Conservation (phyloP, 1,284 basidiomycete species). For the Caloboletus firmus region DNA sequence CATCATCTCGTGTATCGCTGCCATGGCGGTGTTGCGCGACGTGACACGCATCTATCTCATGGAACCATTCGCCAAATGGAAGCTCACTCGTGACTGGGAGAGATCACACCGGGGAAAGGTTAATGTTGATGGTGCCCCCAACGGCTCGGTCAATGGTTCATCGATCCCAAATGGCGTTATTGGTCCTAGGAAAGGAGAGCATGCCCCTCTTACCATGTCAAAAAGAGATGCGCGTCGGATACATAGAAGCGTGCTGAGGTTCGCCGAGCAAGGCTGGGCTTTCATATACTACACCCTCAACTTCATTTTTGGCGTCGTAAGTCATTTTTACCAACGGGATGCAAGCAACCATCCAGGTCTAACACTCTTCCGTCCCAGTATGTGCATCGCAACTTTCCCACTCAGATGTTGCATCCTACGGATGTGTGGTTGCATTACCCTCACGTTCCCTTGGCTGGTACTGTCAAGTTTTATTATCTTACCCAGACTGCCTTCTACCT, state of each 20-base stretch:
- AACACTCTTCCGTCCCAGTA: conserved; percentile 52
- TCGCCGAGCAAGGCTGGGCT: conserved; percentile 95
- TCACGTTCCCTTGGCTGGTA: conserved; percentile 70
- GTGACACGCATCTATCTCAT: conserved; percentile 68
- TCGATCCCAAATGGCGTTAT: conserved; percentile 30
- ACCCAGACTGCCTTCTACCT: conserved; percentile 91
- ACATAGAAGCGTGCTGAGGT: conserved; percentile 76
- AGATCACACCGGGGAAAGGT: conserved; percentile 28
- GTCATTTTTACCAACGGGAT: conserved; percentile 38
- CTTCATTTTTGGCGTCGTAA: conserved; percentile 80
- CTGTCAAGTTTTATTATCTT: conserved; percentile 91
- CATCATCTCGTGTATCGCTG: conserved; percentile 69
- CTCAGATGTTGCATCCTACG: conserved; percentile 61
- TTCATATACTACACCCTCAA: conserved; percentile 77
- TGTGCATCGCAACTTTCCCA: conserved; percentile 74
- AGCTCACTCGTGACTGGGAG: conserved; percentile 56
- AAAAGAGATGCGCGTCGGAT: conserved; percentile 53
- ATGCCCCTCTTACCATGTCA: conserved; percentile 26
- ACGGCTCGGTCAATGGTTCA: conserved; percentile 36
- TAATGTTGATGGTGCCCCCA: conserved; percentile 29
- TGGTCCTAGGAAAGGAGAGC: conserved; percentile 15
- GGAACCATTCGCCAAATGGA: conserved; percentile 77
- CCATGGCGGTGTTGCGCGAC: conserved; percentile 81
- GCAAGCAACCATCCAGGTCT: neutral
- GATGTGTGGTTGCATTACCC: conserved; percentile 86